Evolutionary conservation across 805 yeast species (phyloP).

Genomic region (Scheffersomyces spartinae): DNA sequence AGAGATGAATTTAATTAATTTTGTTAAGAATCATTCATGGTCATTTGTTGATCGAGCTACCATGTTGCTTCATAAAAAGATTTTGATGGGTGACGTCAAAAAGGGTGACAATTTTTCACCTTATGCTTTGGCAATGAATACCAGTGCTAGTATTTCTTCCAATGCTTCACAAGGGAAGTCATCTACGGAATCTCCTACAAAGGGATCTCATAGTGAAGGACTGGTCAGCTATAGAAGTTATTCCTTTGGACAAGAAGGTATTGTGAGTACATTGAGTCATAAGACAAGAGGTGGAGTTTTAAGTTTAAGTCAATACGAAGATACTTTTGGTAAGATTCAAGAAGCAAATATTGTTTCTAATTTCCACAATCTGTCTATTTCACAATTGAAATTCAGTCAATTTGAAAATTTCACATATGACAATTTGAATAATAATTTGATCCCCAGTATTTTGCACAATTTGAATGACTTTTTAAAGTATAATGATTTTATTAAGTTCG

Average conservation of each 20-base stretch:
- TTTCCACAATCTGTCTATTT: slow-evolving; percentile 23
- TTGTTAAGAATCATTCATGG: slow-evolving; percentile 37
- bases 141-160: not conserved
- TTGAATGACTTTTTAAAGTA: slow-evolving; percentile 43
- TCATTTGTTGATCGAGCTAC: slow-evolving; percentile 45
- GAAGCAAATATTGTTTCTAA: slow-evolving; percentile 29
- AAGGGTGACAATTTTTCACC: not conserved
- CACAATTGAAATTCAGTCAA: slow-evolving; percentile 24
- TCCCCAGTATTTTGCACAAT: slow-evolving; percentile 47
- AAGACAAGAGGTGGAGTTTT: slow-evolving; percentile 13
- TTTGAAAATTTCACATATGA: slow-evolving; percentile 36
- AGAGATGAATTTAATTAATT: slow-evolving; percentile 32
- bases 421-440: slow-evolving; percentile 39
- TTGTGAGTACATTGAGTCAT: slow-evolving; percentile 1
- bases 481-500: slow-evolving; percentile 39
- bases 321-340: slow-evolving; percentile 25
- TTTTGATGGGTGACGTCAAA: slow-evolving; percentile 19
- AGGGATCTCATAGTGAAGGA: not conserved
- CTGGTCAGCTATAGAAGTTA: not conserved
- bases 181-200: not conserved
- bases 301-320: slow-evolving; percentile 25
- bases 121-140: not conserved
- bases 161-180: not conserved
- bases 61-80: slow-evolving; percentile 31
- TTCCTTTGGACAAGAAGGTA: too few species aligned